phyloP scores from a whole-genome alignment of 192 early-diverging fungal genomes.

The Phycomyces nitens region DNA sequence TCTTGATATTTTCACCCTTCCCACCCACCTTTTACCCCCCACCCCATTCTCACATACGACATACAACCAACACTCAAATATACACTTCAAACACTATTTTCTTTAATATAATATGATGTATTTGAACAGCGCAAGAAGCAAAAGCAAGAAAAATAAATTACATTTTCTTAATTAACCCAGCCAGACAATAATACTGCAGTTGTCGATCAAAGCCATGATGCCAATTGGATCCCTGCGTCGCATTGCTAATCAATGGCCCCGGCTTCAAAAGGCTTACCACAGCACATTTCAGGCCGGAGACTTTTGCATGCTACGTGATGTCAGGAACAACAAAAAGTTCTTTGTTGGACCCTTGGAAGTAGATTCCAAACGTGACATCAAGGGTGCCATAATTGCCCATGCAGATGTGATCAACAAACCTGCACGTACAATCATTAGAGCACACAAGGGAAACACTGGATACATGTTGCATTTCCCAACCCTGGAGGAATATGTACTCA shows the following conservation, averaged over 20 bases:
- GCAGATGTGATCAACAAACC: conserved; percentile 27
- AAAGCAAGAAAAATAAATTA: too few relatives aligned
- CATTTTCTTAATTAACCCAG: too few relatives aligned
- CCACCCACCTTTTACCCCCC: neutral
- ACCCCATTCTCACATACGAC: too few relatives aligned
- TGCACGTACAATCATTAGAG: conserved; percentile 22
- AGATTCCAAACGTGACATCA: conserved; percentile 14
- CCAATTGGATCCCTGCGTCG: too few relatives aligned
- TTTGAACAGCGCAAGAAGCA: too few relatives aligned
- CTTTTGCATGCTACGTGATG: conserved; percentile 32
- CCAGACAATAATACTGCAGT: too few relatives aligned
- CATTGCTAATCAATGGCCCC: neutral
- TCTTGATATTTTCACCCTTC: neutral
- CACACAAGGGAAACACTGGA: conserved; percentile 27
- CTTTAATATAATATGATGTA: too few relatives aligned
- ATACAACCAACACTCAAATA: too few relatives aligned
- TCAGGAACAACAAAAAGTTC: conserved; percentile 22
- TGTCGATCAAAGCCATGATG: too few relatives aligned
- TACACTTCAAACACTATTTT: too few relatives aligned
- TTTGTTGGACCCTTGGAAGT: conserved; percentile 39
- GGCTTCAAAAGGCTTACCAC: neutral
- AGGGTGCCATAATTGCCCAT: conserved; percentile 27
- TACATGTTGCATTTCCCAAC: conserved; percentile 43
- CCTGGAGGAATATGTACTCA: conserved; percentile 38
- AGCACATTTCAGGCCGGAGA: conserved; percentile 23